Evolutionary conservation across 257 asterid species (phyloP), one percentile per base, ranked within the genome.

Genomic region (Fraxinus excelsior): DNA sequence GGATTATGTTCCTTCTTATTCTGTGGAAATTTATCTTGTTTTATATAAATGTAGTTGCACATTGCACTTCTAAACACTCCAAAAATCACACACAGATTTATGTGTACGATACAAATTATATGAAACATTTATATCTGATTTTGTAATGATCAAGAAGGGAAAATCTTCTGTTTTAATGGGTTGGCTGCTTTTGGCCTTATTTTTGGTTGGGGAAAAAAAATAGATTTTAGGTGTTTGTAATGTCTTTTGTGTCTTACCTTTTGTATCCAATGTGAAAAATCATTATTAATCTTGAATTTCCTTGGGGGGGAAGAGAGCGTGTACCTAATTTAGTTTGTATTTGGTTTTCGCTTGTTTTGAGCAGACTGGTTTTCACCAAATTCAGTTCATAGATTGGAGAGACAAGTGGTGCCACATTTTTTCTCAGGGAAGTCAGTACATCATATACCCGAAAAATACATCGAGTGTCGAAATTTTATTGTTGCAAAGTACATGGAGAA

Each of bases 381-480:
- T 81, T 80, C 92, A 19, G 97, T 93, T 86, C 97, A 96, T 88
- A 91, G 99, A 87, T 80, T 96, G 92, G 99, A 96, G 88, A 89
- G 98, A 83, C 99, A 96, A 90, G 99, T 96, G 79, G 99, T 96
- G 82, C 99, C 99, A 26, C 98, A 90, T 84, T 93, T 93, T 84
- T 93, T 96, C 89, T 84, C 96, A 78, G 98, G 97, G 78, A 96
- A 91, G 74, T 90, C 96, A 65, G 81, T 85, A 16, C 95, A 96
- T 53, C 94, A 91, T 81, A 85, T 94, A 16, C 97, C 98, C 18
- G 98, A 91, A 82, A 91, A 87, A 70, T 96, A 93, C 87, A 93
- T 96, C 94, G 94, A 91, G 80, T 83, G 90, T 77, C 95, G 99
- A 73, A 93, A 96, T 80, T 83, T 84, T 23, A 79, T 96, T 70